phyloP scores from a whole-genome alignment of 108 stramenopile species.

The Pinguiococcus pyrenoidosus region DNA sequence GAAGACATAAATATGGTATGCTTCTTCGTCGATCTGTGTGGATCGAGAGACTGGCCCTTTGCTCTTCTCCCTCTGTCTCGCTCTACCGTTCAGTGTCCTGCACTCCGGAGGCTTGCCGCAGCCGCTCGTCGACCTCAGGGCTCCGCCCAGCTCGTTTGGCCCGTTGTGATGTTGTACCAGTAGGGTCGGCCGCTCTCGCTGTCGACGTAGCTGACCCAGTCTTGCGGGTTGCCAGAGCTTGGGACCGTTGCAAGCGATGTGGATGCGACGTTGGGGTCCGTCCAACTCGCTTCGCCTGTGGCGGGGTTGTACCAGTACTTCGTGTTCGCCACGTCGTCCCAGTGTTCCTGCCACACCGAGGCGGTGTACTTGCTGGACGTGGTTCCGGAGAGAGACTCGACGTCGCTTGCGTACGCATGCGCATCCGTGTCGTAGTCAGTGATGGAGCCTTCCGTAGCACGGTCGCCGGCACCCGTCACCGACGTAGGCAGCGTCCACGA shows the following conservation, averaged over 20 bases:
- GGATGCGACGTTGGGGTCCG: slow-evolving; percentile 5
- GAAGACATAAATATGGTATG: too few species aligned
- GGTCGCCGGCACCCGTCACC: too few species aligned
- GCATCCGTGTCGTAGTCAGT: slow-evolving; percentile 8
- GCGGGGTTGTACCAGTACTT: slow-evolving; percentile 32
- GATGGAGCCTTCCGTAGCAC: slow-evolving; percentile 6
- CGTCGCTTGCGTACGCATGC: neutral
- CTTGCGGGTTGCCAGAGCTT: slow-evolving; percentile 16
- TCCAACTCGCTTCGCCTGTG: slow-evolving; percentile 34
- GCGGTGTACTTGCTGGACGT: neutral
- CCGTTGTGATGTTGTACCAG: slow-evolving; percentile 19
- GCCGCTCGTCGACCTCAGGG: too few species aligned
- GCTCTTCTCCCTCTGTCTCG: too few species aligned
- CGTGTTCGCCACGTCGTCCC: slow-evolving; percentile 27
- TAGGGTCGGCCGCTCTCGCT: slow-evolving; percentile 18
- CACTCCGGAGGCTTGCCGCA: too few species aligned
- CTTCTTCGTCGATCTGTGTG: too few species aligned
- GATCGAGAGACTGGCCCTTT: too few species aligned
- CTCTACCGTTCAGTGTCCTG: too few species aligned
- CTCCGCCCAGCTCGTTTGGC: slow-evolving; percentile 19
- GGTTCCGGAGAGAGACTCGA: neutral
- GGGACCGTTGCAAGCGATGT: neutral
- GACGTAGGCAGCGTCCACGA: too few species aligned
- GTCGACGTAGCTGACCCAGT: slow-evolving; percentile 25
- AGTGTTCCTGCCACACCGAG: slow-evolving; percentile 27